Base-by-base conservation (phyloP, 2,329 filamentous ascomycete species). In the Chaetomium olivaceum region DNA sequence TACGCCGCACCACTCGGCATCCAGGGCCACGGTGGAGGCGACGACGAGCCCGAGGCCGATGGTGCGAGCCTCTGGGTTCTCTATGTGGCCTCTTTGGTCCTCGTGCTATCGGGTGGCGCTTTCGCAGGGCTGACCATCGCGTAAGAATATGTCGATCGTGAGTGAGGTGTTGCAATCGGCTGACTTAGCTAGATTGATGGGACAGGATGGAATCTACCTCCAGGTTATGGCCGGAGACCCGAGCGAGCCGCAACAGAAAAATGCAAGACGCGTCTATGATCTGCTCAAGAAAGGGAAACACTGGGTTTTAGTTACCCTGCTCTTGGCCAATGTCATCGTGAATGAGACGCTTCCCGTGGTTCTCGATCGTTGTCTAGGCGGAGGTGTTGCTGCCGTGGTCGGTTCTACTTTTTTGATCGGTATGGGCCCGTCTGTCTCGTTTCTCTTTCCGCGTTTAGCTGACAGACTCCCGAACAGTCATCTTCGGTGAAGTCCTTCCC, bases 261-360 rank as follows among this genome's bases (percentile, higher is more conserved):
- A 97, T 75, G 95, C 95, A 0, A 86, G 85, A 64, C 89, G 87
- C 69, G 95, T 99, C 12, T 84, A 95, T 71, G 84, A 87, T 52
- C 82, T 99, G 31, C 80, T 99, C 63, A 88, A 92, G 70, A 90
- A 87, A 73, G 95, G 95, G 73, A 99, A 99, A 77, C 95, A 99
- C 78, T 99, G 95, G 95, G 94, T 99, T 23, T 82, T 99, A 64
- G 95, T 99, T 62, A 98, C 95, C 2, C 81, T 99, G 29, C 85
- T 99, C 8, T 82, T 99, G 63, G 93, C 93, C 77, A 99, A 99
- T 77, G 95, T 99, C 75, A 96, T 99, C 73, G 96, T 96, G 70
- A 98, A 99, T 77, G 95, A 98, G 80, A 96, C 94, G 2, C 83
- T 97, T 16, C 95, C 95, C 31, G 97, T 99, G 68, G 92, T 99